These are phyloP conservation scores for Verticillium nubilum DNA, from an alignment of 2,329 filamentous ascomycete genomes.

Conservation along the genomic window DNA sequence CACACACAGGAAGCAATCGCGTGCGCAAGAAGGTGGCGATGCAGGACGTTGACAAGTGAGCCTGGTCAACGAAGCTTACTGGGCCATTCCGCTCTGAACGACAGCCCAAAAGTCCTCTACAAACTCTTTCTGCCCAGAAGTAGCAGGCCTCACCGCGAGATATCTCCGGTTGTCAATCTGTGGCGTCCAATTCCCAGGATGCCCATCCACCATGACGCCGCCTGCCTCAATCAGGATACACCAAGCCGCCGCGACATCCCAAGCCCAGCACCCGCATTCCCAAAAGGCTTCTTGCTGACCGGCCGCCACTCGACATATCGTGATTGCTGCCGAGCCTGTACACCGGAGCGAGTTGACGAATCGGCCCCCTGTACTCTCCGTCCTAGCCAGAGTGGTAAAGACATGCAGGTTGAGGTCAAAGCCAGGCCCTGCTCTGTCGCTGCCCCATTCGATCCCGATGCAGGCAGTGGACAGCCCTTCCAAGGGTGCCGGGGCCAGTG, in stretches of 20 bases:
- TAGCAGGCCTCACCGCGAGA: conserved; percentile 56
- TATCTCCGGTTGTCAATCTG: conserved; percentile 55
- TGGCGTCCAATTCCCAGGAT: conserved; percentile 64
- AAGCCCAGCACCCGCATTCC: conserved; percentile 81
- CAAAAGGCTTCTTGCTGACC: conserved; percentile 71
- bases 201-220: conserved; percentile 65
- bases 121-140: conserved; percentile 54
- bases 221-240: conserved; percentile 70
- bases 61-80: too few relatives aligned
- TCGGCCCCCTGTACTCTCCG: conserved; percentile 54
- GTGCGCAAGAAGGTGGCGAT: too few relatives aligned
- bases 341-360: conserved; percentile 72
- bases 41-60: too few relatives aligned
- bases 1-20: too few relatives aligned
- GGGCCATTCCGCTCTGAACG: too few relatives aligned
- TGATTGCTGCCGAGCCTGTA: conserved; percentile 68
- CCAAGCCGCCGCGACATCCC: conserved; percentile 82
- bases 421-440: conserved; percentile 61
- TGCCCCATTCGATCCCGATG: conserved; percentile 70
- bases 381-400: conserved; percentile 55
- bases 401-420: conserved; percentile 64
- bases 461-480: conserved; percentile 56
- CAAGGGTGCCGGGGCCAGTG: conserved; percentile 47
- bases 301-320: conserved; percentile 66
- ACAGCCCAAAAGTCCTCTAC: conserved; percentile 61